Conservation (phyloP, 768 basidiomycete genomes). For the Kwoniella newhampshirensis region DNA sequence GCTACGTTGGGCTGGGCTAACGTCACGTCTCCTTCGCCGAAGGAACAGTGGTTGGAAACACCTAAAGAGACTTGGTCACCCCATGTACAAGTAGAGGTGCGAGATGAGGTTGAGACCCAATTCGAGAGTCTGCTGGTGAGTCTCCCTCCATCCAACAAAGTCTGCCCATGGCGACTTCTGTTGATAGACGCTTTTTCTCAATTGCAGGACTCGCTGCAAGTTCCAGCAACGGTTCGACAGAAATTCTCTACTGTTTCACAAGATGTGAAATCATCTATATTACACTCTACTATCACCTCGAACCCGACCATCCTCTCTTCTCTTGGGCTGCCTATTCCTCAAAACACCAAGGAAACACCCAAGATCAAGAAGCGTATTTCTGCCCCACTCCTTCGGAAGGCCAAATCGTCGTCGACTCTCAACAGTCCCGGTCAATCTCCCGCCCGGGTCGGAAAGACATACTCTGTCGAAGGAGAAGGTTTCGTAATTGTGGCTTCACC, state of each 20-base stretch:
- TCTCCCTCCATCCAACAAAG: neutral
- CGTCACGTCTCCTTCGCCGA: conserved; percentile 18
- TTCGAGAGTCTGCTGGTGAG: conserved; percentile 39
- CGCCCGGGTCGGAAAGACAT: conserved; percentile 39
- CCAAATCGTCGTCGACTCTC: conserved; percentile 39
- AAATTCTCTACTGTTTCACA: conserved; percentile 43
- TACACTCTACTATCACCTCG: conserved; percentile 27
- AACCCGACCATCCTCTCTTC: conserved; percentile 41
- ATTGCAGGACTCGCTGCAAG: conserved; percentile 47
- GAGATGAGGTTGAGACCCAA: conserved; percentile 32
- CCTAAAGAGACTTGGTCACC: conserved; percentile 10
- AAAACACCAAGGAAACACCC: conserved; percentile 18
- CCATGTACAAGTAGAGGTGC: conserved; percentile 2
- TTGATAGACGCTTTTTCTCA: neutral
- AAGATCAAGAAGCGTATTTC: conserved; percentile 42
- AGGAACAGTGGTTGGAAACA: conserved; percentile 21
- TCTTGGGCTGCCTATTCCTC: conserved; percentile 37
- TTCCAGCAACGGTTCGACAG: conserved; percentile 43
- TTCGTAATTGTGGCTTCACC: conserved; percentile 47
- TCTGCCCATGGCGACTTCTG: neutral
- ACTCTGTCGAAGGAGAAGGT: conserved; percentile 37
- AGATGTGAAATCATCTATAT: conserved; percentile 41
- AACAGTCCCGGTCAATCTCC: conserved; percentile 27
- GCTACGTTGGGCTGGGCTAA: conserved; percentile 29
- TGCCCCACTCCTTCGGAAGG: conserved; percentile 38